Evolutionary conservation across 345 rosid genomes (phyloP), one percentile per base, ranked within the genome.

Genomic region (Eutrema heterophyllum): DNA sequence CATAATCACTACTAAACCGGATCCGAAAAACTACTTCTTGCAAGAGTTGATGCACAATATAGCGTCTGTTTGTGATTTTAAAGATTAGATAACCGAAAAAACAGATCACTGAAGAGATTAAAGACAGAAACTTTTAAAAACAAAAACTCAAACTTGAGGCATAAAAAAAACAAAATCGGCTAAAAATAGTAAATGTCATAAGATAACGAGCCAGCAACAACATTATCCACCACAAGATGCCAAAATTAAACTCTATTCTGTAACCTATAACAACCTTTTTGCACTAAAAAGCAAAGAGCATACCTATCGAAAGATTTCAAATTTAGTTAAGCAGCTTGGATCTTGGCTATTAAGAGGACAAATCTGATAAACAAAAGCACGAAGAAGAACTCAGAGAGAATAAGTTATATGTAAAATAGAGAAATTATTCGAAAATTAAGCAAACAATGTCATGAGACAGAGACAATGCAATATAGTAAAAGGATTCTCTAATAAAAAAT

Each of bases 231-330:
- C 68, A 66, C 35, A 39, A 57, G 16, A 66, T 49, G 60, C 44
- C 67, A 59, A 39, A 67, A 51, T 6, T 7, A 36, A 57, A 74
- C 36, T 7, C 10, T 52, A 39, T 41, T 13, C 36, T 53, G 46
- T 32, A 50, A 49, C 68, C 2, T 38, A 26, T 18, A 30, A 62
- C 33, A 18, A 45, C n/a, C 18, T 4, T 44, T 35, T 54, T 27
- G 67, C 44, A 74, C 32, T 65, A 4, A 13, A 16, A 39, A 39
- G 2, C 60, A 48, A 49, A 71, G 9, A 30, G 43, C 61, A 67
- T 38, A 74, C 78, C 65, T 38, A 56, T 5, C 66, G 2, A 73
- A 73, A 56, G 51, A 9, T 55, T 45, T 36, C 59, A 66, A 73
- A 55, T 56, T 48, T 33, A 14, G 51, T 12, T 46, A 16, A 64